A percentile compares a stretch with the other conserved stretches of the same genome.
phyloP scores from a whole-genome alignment of 2,329 filamentous ascomycete genomes.

The Cladosporium cucumerinum region DNA sequence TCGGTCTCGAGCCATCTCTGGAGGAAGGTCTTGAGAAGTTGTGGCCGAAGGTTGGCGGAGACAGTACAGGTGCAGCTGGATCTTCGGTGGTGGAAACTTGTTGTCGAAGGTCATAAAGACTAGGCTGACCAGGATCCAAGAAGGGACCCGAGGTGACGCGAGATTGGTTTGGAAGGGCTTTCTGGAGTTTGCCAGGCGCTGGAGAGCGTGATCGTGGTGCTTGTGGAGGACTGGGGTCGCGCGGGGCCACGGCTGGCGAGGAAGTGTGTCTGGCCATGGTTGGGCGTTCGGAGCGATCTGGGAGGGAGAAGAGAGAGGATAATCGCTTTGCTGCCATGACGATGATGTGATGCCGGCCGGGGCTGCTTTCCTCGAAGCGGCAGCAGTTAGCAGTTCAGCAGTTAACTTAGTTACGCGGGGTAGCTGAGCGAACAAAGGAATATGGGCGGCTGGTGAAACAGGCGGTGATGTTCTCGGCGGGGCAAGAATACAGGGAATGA shows the following conservation, averaged over 20 bases:
- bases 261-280: conserved; percentile 1
- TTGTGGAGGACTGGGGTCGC: neutral
- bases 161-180: neutral
- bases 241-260: neutral
- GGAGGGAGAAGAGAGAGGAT: conserved; percentile 5
- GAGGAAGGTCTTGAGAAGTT: conserved; percentile 22
- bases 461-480: neutral
- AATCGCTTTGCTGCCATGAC: conserved; percentile 9
- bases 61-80: conserved; percentile 20
- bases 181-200: neutral
- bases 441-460: conserved; percentile 4
- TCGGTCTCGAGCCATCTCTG: conserved; percentile 23
- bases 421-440: conserved; percentile 10
- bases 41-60: conserved; percentile 16
- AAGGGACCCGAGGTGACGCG: conserved; percentile 9
- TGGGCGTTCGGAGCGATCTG: conserved; percentile 5
- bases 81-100: conserved; percentile 17
- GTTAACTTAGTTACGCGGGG: conserved; percentile 9
- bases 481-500: neutral
- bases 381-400: too few species aligned
- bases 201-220: neutral
- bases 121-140: conserved; percentile 19
- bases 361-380: neutral
- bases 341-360: neutral
- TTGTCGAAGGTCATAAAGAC: conserved; percentile 25